Evolutionary conservation across 78 protist species (phyloP).

Genomic region (Dictyostelium firmibasis): DNA sequence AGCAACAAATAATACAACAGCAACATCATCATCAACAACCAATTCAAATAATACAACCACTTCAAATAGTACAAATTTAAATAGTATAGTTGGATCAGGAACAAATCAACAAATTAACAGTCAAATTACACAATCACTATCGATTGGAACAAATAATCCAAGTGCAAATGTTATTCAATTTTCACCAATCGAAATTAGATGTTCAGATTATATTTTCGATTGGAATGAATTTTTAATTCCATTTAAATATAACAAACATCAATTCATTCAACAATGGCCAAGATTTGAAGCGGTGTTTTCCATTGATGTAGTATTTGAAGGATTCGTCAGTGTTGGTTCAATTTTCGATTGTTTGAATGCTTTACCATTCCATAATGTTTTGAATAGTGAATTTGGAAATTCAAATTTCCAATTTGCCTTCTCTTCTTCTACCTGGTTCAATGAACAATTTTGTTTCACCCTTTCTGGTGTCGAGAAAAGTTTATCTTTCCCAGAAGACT

Average conservation of each 20-base stretch:
- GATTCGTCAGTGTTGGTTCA: neutral
- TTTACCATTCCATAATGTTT: slow-evolving; percentile 62
- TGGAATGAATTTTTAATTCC: slow-evolving; percentile 78
- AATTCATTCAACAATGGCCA: slow-evolving; percentile 78
- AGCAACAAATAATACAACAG: neutral
- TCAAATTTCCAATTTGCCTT: slow-evolving; percentile 56
- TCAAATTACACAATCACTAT: neutral
- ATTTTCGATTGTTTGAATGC: neutral
- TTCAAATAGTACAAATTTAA: no score
- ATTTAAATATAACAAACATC: slow-evolving; percentile 73
- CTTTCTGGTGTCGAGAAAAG: slow-evolving; percentile 21
- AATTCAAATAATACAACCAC: neutral
- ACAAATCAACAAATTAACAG: neutral
- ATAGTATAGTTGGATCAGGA: neutral
- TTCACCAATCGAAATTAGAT: slow-evolving; percentile 44
- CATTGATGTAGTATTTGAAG: slow-evolving; percentile 58
- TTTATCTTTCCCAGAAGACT: neutral
- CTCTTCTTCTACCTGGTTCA: slow-evolving; percentile 64
- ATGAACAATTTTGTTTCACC: slow-evolving; percentile 62
- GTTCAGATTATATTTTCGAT: slow-evolving; percentile 40
- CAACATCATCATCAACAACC: neutral
- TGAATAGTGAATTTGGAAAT: neutral
- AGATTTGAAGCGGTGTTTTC: slow-evolving; percentile 29
- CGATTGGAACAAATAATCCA: neutral
- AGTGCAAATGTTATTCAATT: neutral